Evolutionary conservation across 208 protist species (phyloP).

Genomic region (Trypanosomatidae sp.): DNA sequence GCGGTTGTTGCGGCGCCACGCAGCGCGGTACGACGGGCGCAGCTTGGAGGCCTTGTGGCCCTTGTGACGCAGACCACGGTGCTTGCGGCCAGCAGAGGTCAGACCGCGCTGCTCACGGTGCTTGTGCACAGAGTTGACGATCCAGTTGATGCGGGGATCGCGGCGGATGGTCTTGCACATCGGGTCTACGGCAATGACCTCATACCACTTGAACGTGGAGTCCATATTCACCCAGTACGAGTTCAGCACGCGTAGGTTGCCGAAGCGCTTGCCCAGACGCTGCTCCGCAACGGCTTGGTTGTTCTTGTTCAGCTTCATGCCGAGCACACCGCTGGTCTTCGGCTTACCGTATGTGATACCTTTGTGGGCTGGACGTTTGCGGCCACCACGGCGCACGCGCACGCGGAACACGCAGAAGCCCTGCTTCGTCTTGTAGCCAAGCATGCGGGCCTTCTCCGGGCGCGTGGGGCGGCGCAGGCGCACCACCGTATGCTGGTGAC

Average conservation of each 20-base stretch:
- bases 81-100: slow-evolving; percentile 96
- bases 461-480: slow-evolving; percentile 96
- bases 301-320: slow-evolving; percentile 97
- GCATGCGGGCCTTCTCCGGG: slow-evolving; percentile 98
- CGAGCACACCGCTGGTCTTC: slow-evolving; percentile 96
- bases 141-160: slow-evolving; percentile 99
- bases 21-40: slow-evolving; percentile 94
- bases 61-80: slow-evolving; percentile 97
- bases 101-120: slow-evolving; percentile 98
- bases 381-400: slow-evolving; percentile 98
- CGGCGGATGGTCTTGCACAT: slow-evolving; percentile 97
- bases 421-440: slow-evolving; percentile 99
- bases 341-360: slow-evolving; percentile 99
- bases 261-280: slow-evolving; percentile 95
- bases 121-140: slow-evolving; percentile 96
- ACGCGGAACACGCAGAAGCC: slow-evolving; percentile 99
- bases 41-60: slow-evolving; percentile 95
- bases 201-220: slow-evolving; percentile 98
- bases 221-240: slow-evolving; percentile 99
- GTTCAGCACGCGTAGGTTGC: slow-evolving; percentile 99
- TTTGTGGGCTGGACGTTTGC: slow-evolving; percentile 97
- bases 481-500: slow-evolving; percentile 93
- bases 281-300: slow-evolving; percentile 97
- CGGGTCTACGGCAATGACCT: slow-evolving; percentile 99
- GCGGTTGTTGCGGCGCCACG: slow-evolving; percentile 99